Conservation (phyloP, 2,329 filamentous ascomycete genomes). For the Ophiocordyceps camponoti-saundersi region DNA sequence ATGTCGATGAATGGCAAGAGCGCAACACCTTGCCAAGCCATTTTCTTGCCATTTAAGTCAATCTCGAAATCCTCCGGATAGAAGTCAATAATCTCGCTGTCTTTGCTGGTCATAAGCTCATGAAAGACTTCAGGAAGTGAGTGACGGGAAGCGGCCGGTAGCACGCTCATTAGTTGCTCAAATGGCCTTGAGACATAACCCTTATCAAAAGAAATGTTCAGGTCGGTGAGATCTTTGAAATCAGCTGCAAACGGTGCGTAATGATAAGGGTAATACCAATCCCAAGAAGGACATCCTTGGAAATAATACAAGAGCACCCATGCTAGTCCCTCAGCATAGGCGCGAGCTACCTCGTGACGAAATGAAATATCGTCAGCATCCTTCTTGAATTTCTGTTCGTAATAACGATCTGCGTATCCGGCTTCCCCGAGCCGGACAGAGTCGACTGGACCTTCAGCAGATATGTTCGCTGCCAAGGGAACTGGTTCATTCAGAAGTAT, state of each 20-base stretch:
- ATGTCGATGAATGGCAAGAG: slow-evolving; percentile 94
- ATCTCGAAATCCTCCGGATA: slow-evolving; percentile 90
- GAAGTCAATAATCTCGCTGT: slow-evolving; percentile 92
- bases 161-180: slow-evolving; percentile 94
- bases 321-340: slow-evolving; percentile 87
- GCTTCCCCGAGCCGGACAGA: slow-evolving; percentile 87
- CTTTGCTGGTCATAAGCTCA: slow-evolving; percentile 69
- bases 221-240: slow-evolving; percentile 66
- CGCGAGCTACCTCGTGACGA: slow-evolving; percentile 69
- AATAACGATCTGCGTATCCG: slow-evolving; percentile 89
- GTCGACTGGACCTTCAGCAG: slow-evolving; percentile 54
- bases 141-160: slow-evolving; percentile 84
- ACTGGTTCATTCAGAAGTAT: slow-evolving; percentile 42
- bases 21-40: slow-evolving; percentile 92
- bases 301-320: slow-evolving; percentile 98
- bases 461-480: slow-evolving; percentile 18
- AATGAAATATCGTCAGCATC: slow-evolving; percentile 70
- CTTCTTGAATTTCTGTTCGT: slow-evolving; percentile 88
- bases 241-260: slow-evolving; percentile 96
- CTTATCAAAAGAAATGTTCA: slow-evolving; percentile 69
- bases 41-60: slow-evolving; percentile 94
- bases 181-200: slow-evolving; percentile 80
- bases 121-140: slow-evolving; percentile 82
- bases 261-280: slow-evolving; percentile 98
- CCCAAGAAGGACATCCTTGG: slow-evolving; percentile 96